Percentiles rank a stretch among this genome's conserved stretches.
Conservation (phyloP, 108 stramenopile genomes). For the Cyclotella sp. region DNA sequence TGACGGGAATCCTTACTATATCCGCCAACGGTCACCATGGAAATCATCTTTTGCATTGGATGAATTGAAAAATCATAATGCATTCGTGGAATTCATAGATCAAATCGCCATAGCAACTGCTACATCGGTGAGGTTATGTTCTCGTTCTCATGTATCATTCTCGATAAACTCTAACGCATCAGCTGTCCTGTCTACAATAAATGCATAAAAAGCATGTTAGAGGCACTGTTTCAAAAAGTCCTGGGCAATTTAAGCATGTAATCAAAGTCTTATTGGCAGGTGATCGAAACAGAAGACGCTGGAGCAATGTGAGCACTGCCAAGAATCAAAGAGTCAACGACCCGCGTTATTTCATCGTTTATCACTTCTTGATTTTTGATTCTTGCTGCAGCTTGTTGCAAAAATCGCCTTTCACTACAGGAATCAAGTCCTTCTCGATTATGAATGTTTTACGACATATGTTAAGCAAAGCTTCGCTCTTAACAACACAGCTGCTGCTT, state of each 20-base stretch:
- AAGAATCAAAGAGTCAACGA: neutral
- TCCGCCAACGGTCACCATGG: slow-evolving; percentile 70
- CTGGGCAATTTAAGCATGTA: slow-evolving; percentile 73
- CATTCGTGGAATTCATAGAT: slow-evolving; percentile 59
- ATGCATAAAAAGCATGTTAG: slow-evolving; percentile 47
- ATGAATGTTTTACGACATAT: slow-evolving; percentile 63
- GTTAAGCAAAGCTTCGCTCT: slow-evolving; percentile 32
- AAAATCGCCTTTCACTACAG: slow-evolving; percentile 55
- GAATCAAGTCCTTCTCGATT: slow-evolving; percentile 70
- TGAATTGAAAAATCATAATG: slow-evolving; percentile 25
- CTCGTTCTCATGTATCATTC: neutral
- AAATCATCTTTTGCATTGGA: slow-evolving; percentile 55
- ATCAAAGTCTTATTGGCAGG: slow-evolving; percentile 54
- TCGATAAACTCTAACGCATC: no score
- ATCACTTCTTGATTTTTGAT: neutral
- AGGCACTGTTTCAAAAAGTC: slow-evolving; percentile 63
- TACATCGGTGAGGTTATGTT: slow-evolving; percentile 45
- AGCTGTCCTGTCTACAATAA: no score
- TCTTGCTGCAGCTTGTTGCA: slow-evolving; percentile 35
- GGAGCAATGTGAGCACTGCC: slow-evolving; percentile 49
- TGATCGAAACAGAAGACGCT: slow-evolving; percentile 41
- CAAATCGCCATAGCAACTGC: slow-evolving; percentile 64
- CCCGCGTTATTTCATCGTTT: neutral
- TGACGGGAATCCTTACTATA: slow-evolving; percentile 48
- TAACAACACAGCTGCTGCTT: neutral